These are phyloP conservation scores for Zychaea mexicana DNA, from an alignment of 371 early-diverging fungal genomes.

Conservation along the genomic window DNA sequence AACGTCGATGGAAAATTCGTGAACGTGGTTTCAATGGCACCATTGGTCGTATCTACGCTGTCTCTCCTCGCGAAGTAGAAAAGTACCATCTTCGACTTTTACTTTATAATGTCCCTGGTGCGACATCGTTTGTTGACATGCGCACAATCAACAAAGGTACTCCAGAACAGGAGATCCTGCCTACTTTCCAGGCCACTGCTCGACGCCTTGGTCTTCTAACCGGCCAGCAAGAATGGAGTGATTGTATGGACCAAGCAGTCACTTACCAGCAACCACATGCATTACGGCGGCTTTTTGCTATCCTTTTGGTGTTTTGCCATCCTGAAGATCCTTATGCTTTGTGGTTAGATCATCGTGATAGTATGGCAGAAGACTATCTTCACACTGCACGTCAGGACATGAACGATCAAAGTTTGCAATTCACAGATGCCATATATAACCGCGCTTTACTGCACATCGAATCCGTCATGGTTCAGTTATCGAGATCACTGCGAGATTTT, in stretches of 20 bases:
- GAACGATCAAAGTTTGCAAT: background rate
- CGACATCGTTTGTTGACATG: conserved; percentile 2
- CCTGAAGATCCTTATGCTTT: background rate
- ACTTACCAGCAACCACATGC: too few species aligned
- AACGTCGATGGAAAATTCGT: background rate
- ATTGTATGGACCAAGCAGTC: too few species aligned
- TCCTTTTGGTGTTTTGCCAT: background rate
- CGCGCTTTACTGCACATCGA: background rate
- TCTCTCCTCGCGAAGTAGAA: background rate
- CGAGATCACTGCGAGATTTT: background rate
- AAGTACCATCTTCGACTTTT: background rate
- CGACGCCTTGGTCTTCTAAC: too few species aligned
- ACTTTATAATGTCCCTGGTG: conserved; percentile 10
- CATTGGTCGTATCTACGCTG: too few species aligned
- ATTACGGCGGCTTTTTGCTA: background rate
- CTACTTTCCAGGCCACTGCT: too few species aligned
- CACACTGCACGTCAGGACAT: background rate
- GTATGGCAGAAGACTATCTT: background rate
- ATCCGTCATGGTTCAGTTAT: background rate
- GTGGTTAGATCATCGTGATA: background rate
- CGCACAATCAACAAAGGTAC: too few species aligned
- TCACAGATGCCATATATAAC: background rate
- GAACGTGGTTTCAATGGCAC: too few species aligned
- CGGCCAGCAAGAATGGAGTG: too few species aligned
- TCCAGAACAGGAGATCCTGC: too few species aligned